phyloP scores from a whole-genome alignment of 768 basidiomycete species.

The Naganishia randhawae region DNA sequence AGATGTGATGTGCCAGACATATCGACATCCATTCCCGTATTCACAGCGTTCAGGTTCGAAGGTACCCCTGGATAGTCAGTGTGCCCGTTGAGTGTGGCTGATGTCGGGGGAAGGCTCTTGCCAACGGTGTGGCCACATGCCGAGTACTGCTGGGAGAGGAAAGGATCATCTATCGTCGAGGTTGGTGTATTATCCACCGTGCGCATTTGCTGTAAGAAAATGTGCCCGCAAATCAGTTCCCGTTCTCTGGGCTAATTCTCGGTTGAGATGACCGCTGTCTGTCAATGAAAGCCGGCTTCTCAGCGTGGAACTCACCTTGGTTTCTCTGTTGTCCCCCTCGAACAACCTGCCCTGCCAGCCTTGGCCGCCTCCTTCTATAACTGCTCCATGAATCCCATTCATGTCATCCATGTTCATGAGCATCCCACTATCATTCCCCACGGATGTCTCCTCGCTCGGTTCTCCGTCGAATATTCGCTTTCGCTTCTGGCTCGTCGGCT shows the following conservation, averaged over 20 bases:
- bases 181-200: slow-evolving; percentile 15
- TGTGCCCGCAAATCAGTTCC: neutral
- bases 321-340: slow-evolving; percentile 18
- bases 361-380: slow-evolving; percentile 7
- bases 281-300: no score
- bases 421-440: slow-evolving; percentile 15
- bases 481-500: slow-evolving; percentile 11
- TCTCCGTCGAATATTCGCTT: slow-evolving; percentile 7
- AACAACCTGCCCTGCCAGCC: slow-evolving; percentile 15
- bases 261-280: no score
- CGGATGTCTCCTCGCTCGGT: neutral
- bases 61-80: neutral
- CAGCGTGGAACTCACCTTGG: slow-evolving; percentile 10
- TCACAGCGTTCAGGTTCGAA: neutral
- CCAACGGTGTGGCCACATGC: neutral
- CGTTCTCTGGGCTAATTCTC: no score
- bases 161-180: slow-evolving; percentile 15
- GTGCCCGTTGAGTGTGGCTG: slow-evolving; percentile 1
- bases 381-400: slow-evolving; percentile 11
- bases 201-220: slow-evolving; percentile 8
- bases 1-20: neutral
- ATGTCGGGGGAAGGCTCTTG: slow-evolving; percentile 8
- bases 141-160: neutral
- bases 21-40: slow-evolving; percentile 5
- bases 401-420: slow-evolving; percentile 12